A percentile compares a stretch with the other conserved stretches of the same genome.
Conservation (phyloP, 352 stramenopile species). For the Pelagophyceae sp. region DNA sequence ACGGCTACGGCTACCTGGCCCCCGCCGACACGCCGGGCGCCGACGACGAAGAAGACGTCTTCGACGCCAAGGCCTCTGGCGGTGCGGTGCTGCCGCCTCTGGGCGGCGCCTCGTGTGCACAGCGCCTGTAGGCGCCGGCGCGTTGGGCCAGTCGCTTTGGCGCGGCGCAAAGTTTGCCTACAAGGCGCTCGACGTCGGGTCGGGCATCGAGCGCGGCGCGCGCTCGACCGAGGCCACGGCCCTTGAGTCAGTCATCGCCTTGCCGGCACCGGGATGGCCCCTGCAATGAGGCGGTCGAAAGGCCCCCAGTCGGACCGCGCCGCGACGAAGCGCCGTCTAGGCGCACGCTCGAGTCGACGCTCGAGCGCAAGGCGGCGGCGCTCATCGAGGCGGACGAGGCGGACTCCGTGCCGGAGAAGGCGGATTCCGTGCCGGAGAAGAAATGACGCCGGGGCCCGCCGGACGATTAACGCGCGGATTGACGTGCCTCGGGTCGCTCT, state of each 20-base stretch:
- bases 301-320: no score
- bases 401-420: background rate
- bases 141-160: slow-evolving; percentile 15
- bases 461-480: background rate
- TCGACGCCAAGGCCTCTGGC: slow-evolving; percentile 17
- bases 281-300: no score
- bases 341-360: background rate
- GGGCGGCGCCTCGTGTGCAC: no score
- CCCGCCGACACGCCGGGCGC: background rate
- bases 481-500: no score
- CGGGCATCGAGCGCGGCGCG: slow-evolving; percentile 49
- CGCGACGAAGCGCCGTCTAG: no score
- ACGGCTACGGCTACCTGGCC: slow-evolving; percentile 16
- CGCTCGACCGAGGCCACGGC: background rate
- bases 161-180: slow-evolving; percentile 46
- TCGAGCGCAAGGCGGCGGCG: background rate
- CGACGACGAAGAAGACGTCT: slow-evolving; percentile 11
- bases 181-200: slow-evolving; percentile 58
- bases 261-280: no score
- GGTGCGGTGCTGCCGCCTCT: no score
- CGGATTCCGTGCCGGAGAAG: background rate
- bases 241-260: no score
- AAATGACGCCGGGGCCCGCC: background rate
- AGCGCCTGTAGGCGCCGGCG: slow-evolving; percentile 8
- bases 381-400: background rate